Conservation (phyloP, 495 filamentous ascomycete species). For the Penicillium soppii region DNA sequence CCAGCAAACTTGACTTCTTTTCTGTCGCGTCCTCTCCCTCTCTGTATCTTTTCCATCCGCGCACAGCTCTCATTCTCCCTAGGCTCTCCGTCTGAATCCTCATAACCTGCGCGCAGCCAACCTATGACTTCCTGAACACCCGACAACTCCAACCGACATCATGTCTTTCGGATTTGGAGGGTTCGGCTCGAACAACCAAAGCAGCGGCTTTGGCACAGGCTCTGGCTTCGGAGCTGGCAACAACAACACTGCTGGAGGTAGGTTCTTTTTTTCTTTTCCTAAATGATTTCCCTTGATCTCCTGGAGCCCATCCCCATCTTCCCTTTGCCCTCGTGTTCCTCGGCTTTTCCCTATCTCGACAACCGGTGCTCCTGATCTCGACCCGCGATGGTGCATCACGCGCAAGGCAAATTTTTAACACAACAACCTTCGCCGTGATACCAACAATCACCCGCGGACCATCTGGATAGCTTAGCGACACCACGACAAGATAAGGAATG, state of each 20-base stretch:
- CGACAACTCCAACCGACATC: conserved; percentile 29
- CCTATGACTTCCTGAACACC: conserved; percentile 38
- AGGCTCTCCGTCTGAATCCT: conserved; percentile 6
- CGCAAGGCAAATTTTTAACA: conserved; percentile 16
- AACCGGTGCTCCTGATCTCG: conserved; percentile 38
- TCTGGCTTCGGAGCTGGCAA: conserved; percentile 38
- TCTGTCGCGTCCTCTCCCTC: conserved; percentile 28
- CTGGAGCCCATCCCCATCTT: conserved; percentile 13
- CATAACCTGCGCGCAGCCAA: conserved; percentile 17
- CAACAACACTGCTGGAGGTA: conserved; percentile 44
- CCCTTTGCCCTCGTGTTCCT: conserved; percentile 19
- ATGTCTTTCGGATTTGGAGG: conserved; percentile 53
- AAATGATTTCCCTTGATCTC: conserved; percentile 13
- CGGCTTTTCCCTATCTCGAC: conserved; percentile 18
- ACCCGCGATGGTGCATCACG: conserved; percentile 34
- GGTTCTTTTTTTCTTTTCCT: conserved; percentile 31
- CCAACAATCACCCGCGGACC: conserved; percentile 22
- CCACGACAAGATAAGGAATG: conserved; percentile 43
- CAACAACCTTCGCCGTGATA: conserved; percentile 17
- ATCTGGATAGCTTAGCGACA: conserved; percentile 31
- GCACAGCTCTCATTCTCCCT: conserved; percentile 14
- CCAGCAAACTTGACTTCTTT: conserved; percentile 26
- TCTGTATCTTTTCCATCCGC: conserved; percentile 19
- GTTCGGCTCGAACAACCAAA: conserved; percentile 62
- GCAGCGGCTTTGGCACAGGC: conserved; percentile 48